A percentile compares a stretch with the other conserved stretches of the same genome.
Conservation (phyloP, 768 basidiomycete species). For the Crassisporium funariophilum region DNA sequence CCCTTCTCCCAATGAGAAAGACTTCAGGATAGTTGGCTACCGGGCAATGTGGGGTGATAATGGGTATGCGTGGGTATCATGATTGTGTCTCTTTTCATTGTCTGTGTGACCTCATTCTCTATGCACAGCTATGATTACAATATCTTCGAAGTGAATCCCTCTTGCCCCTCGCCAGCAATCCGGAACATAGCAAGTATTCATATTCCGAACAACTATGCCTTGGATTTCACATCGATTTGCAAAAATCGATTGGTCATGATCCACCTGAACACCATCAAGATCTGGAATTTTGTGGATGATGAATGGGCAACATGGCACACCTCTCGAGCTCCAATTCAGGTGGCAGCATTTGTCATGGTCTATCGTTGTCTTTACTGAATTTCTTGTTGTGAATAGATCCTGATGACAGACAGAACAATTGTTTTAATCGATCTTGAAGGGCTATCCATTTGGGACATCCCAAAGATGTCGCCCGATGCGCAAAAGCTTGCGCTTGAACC, state of each 20-base stretch:
- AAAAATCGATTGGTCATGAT: slow-evolving; percentile 11
- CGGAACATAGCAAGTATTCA: slow-evolving; percentile 3
- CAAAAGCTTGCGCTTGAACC: background rate
- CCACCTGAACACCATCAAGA: slow-evolving; percentile 8
- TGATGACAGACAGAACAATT: slow-evolving; percentile 11
- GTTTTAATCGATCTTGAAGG: slow-evolving; percentile 6
- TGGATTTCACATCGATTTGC: slow-evolving; percentile 12
- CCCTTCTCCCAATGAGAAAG: slow-evolving; percentile 3
- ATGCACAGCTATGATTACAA: slow-evolving; percentile 2
- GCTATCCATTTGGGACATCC: slow-evolving; percentile 14
- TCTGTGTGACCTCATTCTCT: too few relatives aligned
- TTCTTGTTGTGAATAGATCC: slow-evolving; percentile 6
- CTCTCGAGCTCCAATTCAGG: background rate
- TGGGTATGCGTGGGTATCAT: too few relatives aligned
- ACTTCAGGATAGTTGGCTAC: slow-evolving; percentile 3
- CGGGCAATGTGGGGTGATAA: too few relatives aligned
- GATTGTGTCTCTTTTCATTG: too few relatives aligned
- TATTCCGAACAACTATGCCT: background rate
- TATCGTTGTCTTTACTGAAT: background rate
- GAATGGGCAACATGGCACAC: slow-evolving; percentile 14
- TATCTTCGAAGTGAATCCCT: slow-evolving; percentile 13
- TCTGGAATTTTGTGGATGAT: slow-evolving; percentile 14
- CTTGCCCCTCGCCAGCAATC: slow-evolving; percentile 2
- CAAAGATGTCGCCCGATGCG: slow-evolving; percentile 4
- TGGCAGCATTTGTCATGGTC: slow-evolving; percentile 3